Evolutionary conservation across 768 basidiomycete genomes (phyloP), one percentile per base, ranked within the genome.

Genomic region (Clitopilus hobsonii): DNA sequence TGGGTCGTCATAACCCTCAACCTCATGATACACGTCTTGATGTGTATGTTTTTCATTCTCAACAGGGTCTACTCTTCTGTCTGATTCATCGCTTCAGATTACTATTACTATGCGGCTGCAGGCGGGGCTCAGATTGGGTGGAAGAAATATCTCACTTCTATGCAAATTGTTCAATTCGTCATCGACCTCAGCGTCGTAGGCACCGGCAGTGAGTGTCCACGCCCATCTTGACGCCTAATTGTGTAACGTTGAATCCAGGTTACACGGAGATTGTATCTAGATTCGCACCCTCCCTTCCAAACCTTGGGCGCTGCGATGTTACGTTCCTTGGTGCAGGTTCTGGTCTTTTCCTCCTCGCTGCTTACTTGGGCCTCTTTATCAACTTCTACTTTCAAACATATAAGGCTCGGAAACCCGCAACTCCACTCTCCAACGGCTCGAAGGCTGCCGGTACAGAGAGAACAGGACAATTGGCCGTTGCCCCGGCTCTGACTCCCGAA

Each of bases 51-150:
- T 16, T 8, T 5, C 4, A 16, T 5, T 20, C 5, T 20, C 22
- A 5, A 5, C 3, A 10, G n/a, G 11, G n/a, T n/a, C n/a, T 4
- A 23, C n/a, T 7, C 10, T 11, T 2, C 13, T 14, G 16, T n/a
- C n/a, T 26, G 16, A 27, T 53, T 2, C 7, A 32, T 7, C 8
- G 30, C 29, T 51, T 10, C 65, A 95, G 94, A 99, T 77, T 99
- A 98, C 72, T 99, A 99, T 75, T 99, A 99, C 76, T 98, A 89
- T 73, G 94, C 94, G 22, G 98, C 97, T 51, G 94, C 97, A 49
- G 94, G 96, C 65, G 97, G 97, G 59, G 89, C 89, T 66, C 91
- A 80, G 74, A 93, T 98, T 73, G 98, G 97, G 96, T 99, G 97
- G 97, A 99, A 99, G 79, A 94, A 94, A 72, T 94, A 99, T 72